These are phyloP conservation scores for Ustilago crameri DNA, from an alignment of 1,284 basidiomycete species.

Conservation along the genomic window DNA sequence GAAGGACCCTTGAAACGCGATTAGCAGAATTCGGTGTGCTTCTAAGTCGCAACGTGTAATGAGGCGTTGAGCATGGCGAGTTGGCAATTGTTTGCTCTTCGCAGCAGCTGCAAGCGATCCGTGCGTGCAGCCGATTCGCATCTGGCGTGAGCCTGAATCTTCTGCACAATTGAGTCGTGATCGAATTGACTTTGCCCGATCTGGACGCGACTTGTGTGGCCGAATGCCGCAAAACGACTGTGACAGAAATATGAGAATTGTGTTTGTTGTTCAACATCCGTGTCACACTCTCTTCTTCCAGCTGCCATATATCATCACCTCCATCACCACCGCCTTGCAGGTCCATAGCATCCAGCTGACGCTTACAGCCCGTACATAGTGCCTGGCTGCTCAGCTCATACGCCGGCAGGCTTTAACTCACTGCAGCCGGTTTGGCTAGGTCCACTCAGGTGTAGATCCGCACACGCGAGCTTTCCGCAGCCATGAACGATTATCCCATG, in stretches of 20 bases:
- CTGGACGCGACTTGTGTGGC: slow-evolving; percentile 9
- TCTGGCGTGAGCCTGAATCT: neutral
- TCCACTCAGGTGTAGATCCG: too few species aligned
- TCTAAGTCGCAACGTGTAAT: neutral
- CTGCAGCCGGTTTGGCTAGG: too few species aligned
- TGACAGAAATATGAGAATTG: neutral
- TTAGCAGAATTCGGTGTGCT: neutral
- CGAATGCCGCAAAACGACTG: slow-evolving; percentile 16
- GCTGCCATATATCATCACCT: too few species aligned
- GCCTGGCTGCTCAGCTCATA: too few species aligned
- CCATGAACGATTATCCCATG: slow-evolving; percentile 55
- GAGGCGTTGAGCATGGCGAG: too few species aligned
- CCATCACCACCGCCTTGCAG: slow-evolving; percentile 8
- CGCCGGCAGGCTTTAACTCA: too few species aligned
- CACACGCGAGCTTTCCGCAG: neutral
- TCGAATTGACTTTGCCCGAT: slow-evolving; percentile 12
- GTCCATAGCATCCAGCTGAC: too few species aligned
- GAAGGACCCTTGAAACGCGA: slow-evolving; percentile 10
- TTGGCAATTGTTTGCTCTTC: too few species aligned
- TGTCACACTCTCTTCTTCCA: slow-evolving; percentile 3
- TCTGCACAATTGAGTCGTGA: slow-evolving; percentile 3
- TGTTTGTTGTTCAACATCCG: slow-evolving; percentile 10
- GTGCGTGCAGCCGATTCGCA: slow-evolving; percentile 19
- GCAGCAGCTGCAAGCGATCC: neutral
- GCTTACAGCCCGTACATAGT: too few species aligned